Conservation (phyloP, 345 rosid species). For the Populus ilicifolia region DNA sequence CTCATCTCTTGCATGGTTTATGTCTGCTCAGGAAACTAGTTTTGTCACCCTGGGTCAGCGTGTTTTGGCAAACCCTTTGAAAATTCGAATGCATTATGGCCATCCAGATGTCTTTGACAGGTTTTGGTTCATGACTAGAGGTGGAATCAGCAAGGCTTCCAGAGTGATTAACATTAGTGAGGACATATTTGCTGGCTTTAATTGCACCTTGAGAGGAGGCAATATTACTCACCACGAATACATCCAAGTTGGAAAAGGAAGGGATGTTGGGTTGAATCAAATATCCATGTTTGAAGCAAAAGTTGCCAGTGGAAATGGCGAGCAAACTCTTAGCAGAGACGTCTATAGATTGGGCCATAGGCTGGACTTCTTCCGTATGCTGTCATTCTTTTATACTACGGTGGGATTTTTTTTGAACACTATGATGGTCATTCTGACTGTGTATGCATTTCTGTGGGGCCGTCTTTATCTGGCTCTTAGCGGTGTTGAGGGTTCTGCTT, state of each 20-base stretch:
- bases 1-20: slow-evolving; percentile 54
- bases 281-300: slow-evolving; percentile 97
- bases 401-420: slow-evolving; percentile 95
- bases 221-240: slow-evolving; percentile 97
- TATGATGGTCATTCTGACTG: slow-evolving; percentile 85
- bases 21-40: slow-evolving; percentile 29
- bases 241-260: slow-evolving; percentile 96
- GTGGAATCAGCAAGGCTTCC: slow-evolving; percentile 97
- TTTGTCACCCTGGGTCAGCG: slow-evolving; percentile 94
- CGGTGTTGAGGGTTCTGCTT: slow-evolving; percentile 75
- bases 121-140: slow-evolving; percentile 95
- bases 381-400: slow-evolving; percentile 90
- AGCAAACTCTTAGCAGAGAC: slow-evolving; percentile 95
- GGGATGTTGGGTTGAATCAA: slow-evolving; percentile 98
- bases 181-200: slow-evolving; percentile 98
- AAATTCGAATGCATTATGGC: slow-evolving; percentile 96
- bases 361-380: slow-evolving; percentile 93
- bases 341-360: slow-evolving; percentile 96
- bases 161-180: slow-evolving; percentile 94
- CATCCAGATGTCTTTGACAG: slow-evolving; percentile 98
- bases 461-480: slow-evolving; percentile 89
- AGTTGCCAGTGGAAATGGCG: slow-evolving; percentile 99
- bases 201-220: slow-evolving; percentile 96
- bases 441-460: slow-evolving; percentile 92
- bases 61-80: slow-evolving; percentile 91